Conservation (phyloP, 2,329 filamentous ascomycete genomes). For the Monosporascus sp. region DNA sequence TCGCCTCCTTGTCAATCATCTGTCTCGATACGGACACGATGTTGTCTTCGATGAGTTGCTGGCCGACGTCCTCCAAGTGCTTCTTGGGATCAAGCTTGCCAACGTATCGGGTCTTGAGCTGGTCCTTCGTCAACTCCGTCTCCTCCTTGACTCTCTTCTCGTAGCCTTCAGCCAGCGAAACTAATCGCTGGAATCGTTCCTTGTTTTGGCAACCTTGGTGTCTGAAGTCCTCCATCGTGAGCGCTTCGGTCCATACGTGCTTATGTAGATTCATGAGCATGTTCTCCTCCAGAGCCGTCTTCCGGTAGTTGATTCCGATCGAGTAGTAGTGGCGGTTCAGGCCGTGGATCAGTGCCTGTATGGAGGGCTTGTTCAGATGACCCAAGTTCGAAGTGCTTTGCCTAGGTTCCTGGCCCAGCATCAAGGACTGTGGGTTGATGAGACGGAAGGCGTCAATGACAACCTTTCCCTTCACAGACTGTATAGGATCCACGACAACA, state of each 20-base stretch:
- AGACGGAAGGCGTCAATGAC: constrained; percentile 98
- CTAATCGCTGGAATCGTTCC: constrained; percentile 81
- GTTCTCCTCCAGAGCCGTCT: constrained; percentile 96
- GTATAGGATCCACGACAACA: constrained; percentile 96
- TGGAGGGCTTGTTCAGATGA: constrained; percentile 98
- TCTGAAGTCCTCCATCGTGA: constrained; percentile 95
- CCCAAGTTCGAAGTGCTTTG: constrained; percentile 98
- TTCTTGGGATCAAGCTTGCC: constrained; percentile 99
- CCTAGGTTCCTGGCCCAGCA: constrained; percentile 95
- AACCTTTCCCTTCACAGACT: constrained; percentile 99
- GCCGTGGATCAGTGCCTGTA: constrained; percentile 96
- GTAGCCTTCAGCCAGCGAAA: constrained; percentile 88
- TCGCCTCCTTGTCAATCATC: constrained; percentile 99
- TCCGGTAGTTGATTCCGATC: constrained; percentile 96
- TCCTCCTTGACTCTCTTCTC: constrained; percentile 99
- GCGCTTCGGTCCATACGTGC: constrained; percentile 96
- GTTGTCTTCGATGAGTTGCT: constrained; percentile 97
- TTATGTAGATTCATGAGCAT: constrained; percentile 99
- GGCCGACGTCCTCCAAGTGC: constrained; percentile 93
- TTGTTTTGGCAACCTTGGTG: constrained; percentile 80
- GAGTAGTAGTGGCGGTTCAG: constrained; percentile 99
- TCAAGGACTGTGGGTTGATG: constrained; percentile 95
- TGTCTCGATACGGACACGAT: constrained; percentile 97
- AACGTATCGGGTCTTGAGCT: constrained; percentile 97
- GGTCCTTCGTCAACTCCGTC: constrained; percentile 93